These are phyloP conservation scores for peach (Prunus persica) DNA, from an alignment of 306 rosid species.

Conservation along the genomic window DNA sequence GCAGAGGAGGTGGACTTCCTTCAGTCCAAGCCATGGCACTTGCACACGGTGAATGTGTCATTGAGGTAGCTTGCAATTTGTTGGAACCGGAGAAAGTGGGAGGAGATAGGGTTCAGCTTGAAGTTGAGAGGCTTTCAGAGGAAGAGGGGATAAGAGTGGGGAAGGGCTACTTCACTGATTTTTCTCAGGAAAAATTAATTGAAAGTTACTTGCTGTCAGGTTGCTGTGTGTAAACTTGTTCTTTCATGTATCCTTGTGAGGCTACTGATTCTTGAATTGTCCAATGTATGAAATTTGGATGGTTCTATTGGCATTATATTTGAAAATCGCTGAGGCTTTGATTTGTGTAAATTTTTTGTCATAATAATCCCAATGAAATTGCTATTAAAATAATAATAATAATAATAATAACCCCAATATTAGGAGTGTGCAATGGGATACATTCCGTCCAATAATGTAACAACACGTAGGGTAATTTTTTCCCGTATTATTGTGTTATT, in stretches of 20 bases:
- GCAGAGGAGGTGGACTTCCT: constrained; percentile 56
- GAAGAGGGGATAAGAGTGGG: constrained; percentile 64
- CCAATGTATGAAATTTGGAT: not conserved
- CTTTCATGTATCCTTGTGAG: not conserved
- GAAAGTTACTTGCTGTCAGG: constrained; percentile 40
- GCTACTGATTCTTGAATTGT: not conserved
- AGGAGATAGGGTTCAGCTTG: constrained; percentile 45
- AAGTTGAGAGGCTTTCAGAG: constrained; percentile 58
- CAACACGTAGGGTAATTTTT: too few relatives aligned
- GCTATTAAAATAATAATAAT: too few relatives aligned
- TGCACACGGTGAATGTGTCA: constrained; percentile 34
- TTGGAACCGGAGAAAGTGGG: constrained; percentile 59
- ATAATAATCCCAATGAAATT: too few relatives aligned
- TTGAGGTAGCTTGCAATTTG: constrained; percentile 60
- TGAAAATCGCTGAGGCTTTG: too few relatives aligned
- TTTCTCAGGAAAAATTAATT: constrained; percentile 60
- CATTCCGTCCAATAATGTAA: too few relatives aligned
- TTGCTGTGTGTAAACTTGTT: constrained; percentile 14
- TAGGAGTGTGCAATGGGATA: too few relatives aligned
- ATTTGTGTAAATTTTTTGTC: too few relatives aligned
- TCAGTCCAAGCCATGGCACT: constrained; percentile 91
- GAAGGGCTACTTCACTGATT: constrained; percentile 79
- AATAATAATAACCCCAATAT: too few relatives aligned
- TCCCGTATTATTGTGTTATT: too few relatives aligned
- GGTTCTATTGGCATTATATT: not conserved